phyloP scores from a whole-genome alignment of 1,284 basidiomycete species.

The Boletus coffeatus region DNA sequence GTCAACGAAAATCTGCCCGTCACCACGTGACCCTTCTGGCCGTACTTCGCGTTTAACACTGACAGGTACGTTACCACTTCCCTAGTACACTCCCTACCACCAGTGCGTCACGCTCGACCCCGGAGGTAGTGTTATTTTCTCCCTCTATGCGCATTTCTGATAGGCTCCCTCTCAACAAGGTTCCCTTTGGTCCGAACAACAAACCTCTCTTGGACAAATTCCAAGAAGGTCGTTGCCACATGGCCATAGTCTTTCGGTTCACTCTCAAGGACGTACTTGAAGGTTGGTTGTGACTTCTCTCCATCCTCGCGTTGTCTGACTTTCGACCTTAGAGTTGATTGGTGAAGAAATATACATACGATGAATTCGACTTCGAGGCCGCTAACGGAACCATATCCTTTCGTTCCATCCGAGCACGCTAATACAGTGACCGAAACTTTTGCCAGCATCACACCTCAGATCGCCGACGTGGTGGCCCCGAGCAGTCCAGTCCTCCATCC shows the following conservation, averaged over 20 bases:
- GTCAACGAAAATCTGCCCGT: constrained; percentile 79
- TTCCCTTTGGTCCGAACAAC: constrained; percentile 81
- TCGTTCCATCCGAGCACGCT: constrained; percentile 40
- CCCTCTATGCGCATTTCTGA: constrained; percentile 1
- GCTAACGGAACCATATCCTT: constrained; percentile 51
- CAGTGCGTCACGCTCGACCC: constrained; percentile 86
- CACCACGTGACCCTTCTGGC: constrained; percentile 22
- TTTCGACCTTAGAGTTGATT: constrained; percentile 58
- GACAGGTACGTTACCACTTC: constrained; percentile 20
- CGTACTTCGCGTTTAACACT: constrained; percentile 47
- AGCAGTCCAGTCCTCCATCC: constrained; percentile 36
- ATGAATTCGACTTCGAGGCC: constrained; percentile 77
- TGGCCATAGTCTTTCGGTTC: constrained; percentile 37
- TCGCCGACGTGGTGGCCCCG: constrained; percentile 15
- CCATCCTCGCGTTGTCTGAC: constrained; percentile 4
- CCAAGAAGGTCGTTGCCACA: constrained; percentile 88
- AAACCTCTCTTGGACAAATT: constrained; percentile 87
- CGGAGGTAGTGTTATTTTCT: constrained; percentile 46
- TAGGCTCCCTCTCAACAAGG: constrained; percentile 79
- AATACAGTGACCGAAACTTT: constrained; percentile 22
- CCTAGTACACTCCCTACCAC: too few relatives aligned
- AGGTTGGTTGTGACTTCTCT: constrained; percentile 39
- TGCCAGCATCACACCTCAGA: constrained; percentile 28
- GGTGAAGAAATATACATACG: constrained; percentile 89
- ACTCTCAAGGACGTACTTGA: constrained; percentile 92